Evolutionary conservation across 2,329 filamentous ascomycete genomes (phyloP).

Genomic region (Sclerotinia minor): DNA sequence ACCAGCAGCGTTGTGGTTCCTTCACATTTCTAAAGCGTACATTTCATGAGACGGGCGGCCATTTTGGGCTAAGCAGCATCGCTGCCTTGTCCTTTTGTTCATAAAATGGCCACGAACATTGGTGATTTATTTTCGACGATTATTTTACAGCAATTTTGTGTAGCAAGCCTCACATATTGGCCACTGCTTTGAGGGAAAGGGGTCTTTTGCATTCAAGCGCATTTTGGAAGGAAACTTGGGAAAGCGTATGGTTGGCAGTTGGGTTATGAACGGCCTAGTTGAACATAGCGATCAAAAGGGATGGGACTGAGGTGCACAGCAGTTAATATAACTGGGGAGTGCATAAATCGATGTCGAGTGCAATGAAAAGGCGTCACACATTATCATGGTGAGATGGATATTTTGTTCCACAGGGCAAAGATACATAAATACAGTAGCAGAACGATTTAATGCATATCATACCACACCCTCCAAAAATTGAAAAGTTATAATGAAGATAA

Average conservation of each 20-base stretch:
- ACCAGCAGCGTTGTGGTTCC: slow-evolving; percentile 22
- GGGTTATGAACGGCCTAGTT: not conserved
- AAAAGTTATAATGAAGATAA: not conserved
- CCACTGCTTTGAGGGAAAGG: slow-evolving; percentile 6
- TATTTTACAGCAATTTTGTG: slow-evolving; percentile 15
- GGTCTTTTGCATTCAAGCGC: slow-evolving; percentile 1
- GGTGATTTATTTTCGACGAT: not conserved
- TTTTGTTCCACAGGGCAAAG: not conserved
- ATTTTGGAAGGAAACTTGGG: slow-evolving; percentile 13
- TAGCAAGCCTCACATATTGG: slow-evolving; percentile 13
- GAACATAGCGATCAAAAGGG: slow-evolving; percentile 5
- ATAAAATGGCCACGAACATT: not conserved
- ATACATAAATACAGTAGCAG: not conserved
- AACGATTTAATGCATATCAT: not conserved
- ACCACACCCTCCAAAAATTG: not conserved
- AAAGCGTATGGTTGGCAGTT: slow-evolving; percentile 2
- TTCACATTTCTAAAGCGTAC: slow-evolving; percentile 13
- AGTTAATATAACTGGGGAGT: slow-evolving; percentile 9
- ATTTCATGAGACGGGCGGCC: slow-evolving; percentile 8
- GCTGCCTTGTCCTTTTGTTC: slow-evolving; percentile 7
- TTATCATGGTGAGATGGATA: slow-evolving; percentile 12
- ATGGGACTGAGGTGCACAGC: slow-evolving; percentile 1
- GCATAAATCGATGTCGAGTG: not conserved
- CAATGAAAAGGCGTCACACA: not conserved
- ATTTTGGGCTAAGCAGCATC: not conserved